Percentiles rank a stretch among this genome's conserved stretches.
These are phyloP conservation scores for Phragmites australis DNA, from an alignment of 176 grass and related monocot species.

Conservation along the genomic window DNA sequence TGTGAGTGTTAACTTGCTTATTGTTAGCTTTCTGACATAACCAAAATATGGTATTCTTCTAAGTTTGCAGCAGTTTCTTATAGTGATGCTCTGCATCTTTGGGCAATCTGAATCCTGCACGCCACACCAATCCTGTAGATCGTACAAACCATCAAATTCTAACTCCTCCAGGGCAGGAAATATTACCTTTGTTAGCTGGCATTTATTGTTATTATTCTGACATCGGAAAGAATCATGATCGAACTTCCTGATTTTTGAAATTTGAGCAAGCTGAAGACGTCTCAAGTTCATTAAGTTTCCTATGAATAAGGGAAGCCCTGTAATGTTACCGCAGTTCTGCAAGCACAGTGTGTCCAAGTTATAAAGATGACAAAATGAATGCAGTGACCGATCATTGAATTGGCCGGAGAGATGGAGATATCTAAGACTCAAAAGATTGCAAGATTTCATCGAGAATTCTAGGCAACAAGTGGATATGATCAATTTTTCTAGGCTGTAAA, in stretches of 20 bases:
- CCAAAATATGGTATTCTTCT: conserved; percentile 14
- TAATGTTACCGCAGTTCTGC: neutral
- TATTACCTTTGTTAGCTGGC: neutral
- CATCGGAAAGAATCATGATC: conserved; percentile 1
- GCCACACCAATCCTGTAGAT: conserved; percentile 1
- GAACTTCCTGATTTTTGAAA: neutral
- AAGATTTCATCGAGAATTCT: neutral
- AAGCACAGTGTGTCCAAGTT: conserved; percentile 32
- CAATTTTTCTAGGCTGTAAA: conserved; percentile 48
- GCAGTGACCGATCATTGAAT: neutral
- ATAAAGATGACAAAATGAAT: conserved; percentile 7
- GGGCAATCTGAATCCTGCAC: conserved; percentile 28
- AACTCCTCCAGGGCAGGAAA: conserved; percentile 24
- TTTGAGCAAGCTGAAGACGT: conserved; percentile 19
- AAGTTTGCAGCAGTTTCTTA: conserved; percentile 34
- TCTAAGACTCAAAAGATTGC: conserved; percentile 22
- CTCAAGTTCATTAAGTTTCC: conserved; percentile 10
- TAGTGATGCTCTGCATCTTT: conserved; percentile 13
- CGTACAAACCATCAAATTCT: neutral
- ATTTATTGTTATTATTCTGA: neutral
- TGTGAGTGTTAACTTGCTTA: neutral
- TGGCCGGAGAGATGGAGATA: neutral
- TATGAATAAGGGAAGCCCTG: neutral
- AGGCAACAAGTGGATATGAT: neutral
- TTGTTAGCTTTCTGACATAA: conserved; percentile 5